Evolutionary conservation across 305 asterid genomes (phyloP), one percentile per base, ranked within the genome.

Genomic region (Solanum hybrid): DNA sequence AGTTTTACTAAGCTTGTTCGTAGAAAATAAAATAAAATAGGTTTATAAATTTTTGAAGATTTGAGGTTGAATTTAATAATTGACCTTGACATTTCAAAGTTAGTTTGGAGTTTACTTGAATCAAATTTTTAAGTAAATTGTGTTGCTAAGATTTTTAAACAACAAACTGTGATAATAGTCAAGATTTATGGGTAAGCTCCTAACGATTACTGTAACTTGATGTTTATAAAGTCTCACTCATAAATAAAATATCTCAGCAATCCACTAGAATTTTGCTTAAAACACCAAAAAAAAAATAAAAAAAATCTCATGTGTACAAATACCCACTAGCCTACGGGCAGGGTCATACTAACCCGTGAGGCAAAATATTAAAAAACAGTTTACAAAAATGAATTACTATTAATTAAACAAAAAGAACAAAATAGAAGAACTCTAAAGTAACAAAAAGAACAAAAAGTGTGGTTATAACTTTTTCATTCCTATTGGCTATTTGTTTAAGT

Each of bases 161-260:
- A 31, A 14, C 0, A 75, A 0, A 1, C 5, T 7, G 22, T 2
- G 7, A 32, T 8, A 11, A 76, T 16, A 0, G 14, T 76, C 5
- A 29, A 73, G n/a, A 73, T 29, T 76, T 17, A 0, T 76, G 24
- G 9, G 0, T 0, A 7, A 14, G 5, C n/a, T 31, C 2, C 0
- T 31, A 0, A 75, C 12, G 2, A 75, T 20, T 1, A 76, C 0
- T 0, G 10, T 76, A 32, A 76, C 4, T 34, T 34, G 2, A 76
- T 75, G 1, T 1, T 76, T 8, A 32, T 0, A 75, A 73, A 73
- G 1, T 75, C 13, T 17, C 0, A 4, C 5, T 4, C 17, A 26
- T 26, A 66, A n/a, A 31, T 31, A 66, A n/a, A 56, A n/a, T n/a
- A 8, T 3, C 27, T 10, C 5, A 10, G 29, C 16, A 2, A 24